Percentiles rank a stretch among this genome's conserved stretches.
Evolutionary conservation across 352 stramenopile species (phyloP).

Genomic region (Globisporangium solare): DNA sequence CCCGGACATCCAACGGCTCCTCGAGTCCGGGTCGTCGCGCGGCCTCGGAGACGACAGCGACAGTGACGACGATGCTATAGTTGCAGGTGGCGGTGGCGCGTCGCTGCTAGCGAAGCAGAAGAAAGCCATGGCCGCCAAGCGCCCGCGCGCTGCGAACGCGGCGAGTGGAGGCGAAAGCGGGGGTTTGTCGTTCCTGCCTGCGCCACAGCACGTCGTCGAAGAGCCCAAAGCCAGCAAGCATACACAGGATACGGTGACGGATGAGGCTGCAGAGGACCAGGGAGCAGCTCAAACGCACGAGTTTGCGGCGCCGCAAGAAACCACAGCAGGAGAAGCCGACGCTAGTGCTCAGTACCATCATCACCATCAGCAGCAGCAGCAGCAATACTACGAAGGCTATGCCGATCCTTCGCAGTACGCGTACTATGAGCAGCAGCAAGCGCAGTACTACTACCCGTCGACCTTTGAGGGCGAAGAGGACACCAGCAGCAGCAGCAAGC

Average conservation of each 20-base stretch:
- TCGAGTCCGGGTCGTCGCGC: conserved; percentile 31
- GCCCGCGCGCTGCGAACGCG: conserved; percentile 17
- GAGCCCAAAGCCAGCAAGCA: conserved; percentile 4
- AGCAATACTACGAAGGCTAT: conserved; percentile 27
- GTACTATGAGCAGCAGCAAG: conserved; percentile 23
- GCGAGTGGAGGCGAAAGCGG: not conserved
- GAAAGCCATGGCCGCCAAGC: conserved; percentile 34
- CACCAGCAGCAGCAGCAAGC: conserved; percentile 31
- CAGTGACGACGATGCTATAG: conserved; percentile 27
- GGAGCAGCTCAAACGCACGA: conserved; percentile 15
- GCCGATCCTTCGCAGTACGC: not conserved
- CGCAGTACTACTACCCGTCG: conserved; percentile 20
- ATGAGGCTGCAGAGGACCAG: conserved; percentile 14
- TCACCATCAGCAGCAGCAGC: no score
- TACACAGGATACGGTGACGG: not conserved
- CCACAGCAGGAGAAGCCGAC: no score
- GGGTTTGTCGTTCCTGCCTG: conserved; percentile 52
- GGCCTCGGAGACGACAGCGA: conserved; percentile 19
- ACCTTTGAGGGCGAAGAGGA: conserved; percentile 37
- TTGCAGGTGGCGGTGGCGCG: not conserved
- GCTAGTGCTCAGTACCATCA: no score
- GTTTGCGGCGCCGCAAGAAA: not conserved
- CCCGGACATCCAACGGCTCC: conserved; percentile 48
- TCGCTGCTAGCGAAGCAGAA: conserved; percentile 52
- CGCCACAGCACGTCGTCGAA: conserved; percentile 43